phyloP scores from a whole-genome alignment of 768 basidiomycete genomes.

The Podaxis mareebaensis region DNA sequence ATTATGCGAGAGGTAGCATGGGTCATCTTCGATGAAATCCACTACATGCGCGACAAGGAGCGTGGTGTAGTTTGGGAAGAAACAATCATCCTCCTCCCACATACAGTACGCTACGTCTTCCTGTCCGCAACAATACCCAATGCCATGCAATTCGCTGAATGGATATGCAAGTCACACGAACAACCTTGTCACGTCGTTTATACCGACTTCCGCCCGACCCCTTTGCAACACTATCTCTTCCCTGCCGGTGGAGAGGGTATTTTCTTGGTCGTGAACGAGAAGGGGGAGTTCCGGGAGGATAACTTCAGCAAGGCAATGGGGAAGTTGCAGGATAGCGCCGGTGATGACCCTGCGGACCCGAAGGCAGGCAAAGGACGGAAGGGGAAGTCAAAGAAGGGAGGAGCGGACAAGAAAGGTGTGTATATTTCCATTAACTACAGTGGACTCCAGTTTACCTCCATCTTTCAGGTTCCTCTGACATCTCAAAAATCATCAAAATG shows the following conservation, averaged over 20 bases:
- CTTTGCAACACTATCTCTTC: slow-evolving; percentile 97
- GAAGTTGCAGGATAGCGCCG: slow-evolving; percentile 76
- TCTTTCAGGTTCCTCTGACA: slow-evolving; percentile 78
- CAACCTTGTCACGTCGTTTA: slow-evolving; percentile 99
- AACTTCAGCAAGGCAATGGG: slow-evolving; percentile 99
- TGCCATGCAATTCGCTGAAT: slow-evolving; percentile 99
- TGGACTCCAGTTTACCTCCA: neutral
- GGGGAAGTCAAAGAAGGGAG: slow-evolving; percentile 94
- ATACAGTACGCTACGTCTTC: slow-evolving; percentile 96
- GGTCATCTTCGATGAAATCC: slow-evolving; percentile 99
- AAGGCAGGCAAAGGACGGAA: slow-evolving; percentile 83
- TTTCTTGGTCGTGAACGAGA: slow-evolving; percentile 98
- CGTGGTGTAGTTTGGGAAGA: slow-evolving; percentile 99
- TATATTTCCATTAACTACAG: neutral
- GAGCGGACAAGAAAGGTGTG: slow-evolving; percentile 80
- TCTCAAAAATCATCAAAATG: slow-evolving; percentile 97
- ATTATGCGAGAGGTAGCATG: slow-evolving; percentile 99
- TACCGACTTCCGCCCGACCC: slow-evolving; percentile 98
- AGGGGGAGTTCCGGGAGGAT: slow-evolving; percentile 94
- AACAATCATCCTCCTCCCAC: slow-evolving; percentile 95
- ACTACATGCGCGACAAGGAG: slow-evolving; percentile 99
- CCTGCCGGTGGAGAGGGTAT: slow-evolving; percentile 97
- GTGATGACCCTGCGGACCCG: slow-evolving; percentile 92
- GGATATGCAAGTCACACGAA: slow-evolving; percentile 96
- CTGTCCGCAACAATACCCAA: slow-evolving; percentile 99